phyloP scores from a whole-genome alignment of 192 early-diverging fungal species.

The Umbelopsis isabellina region DNA sequence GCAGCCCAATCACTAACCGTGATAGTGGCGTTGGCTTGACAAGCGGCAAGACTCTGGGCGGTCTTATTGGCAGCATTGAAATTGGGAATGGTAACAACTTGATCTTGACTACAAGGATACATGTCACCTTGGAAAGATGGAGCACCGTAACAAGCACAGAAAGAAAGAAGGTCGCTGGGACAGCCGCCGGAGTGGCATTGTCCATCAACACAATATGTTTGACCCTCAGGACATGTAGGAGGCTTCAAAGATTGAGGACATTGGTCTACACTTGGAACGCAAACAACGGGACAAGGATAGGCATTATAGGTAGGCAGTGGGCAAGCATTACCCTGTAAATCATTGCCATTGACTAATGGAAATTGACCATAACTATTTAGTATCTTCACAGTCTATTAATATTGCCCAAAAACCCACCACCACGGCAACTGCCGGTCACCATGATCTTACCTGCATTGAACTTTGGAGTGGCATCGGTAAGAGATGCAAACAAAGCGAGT shows the following conservation, averaged over 20 bases:
- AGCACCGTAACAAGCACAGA: constrained; percentile 34
- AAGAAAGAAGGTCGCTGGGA: constrained; percentile 33
- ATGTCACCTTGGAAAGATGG: constrained; percentile 22
- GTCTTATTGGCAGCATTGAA: constrained; percentile 35
- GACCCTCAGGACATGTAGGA: constrained; percentile 42
- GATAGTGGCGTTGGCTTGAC: constrained; percentile 17
- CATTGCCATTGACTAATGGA: constrained; percentile 52
- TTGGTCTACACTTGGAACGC: constrained; percentile 46
- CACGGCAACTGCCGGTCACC: too few species aligned
- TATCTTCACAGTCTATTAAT: too few species aligned
- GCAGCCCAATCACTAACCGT: constrained; percentile 6
- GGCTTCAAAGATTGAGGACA: constrained; percentile 43
- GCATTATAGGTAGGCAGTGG: constrained; percentile 46
- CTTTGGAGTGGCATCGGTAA: background rate
- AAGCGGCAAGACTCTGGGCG: constrained; percentile 22
- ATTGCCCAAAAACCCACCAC: too few species aligned
- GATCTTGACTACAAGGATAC: constrained; percentile 29
- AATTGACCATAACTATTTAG: background rate
- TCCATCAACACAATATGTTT: constrained; percentile 55
- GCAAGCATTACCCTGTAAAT: constrained; percentile 46
- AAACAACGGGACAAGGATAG: constrained; percentile 52
- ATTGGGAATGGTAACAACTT: constrained; percentile 27
- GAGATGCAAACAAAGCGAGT: background rate
- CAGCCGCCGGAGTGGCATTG: constrained; percentile 44
- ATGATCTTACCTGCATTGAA: constrained; percentile 1